Evolutionary conservation across 768 basidiomycete species (phyloP).

Genomic region (Russula virescens): DNA sequence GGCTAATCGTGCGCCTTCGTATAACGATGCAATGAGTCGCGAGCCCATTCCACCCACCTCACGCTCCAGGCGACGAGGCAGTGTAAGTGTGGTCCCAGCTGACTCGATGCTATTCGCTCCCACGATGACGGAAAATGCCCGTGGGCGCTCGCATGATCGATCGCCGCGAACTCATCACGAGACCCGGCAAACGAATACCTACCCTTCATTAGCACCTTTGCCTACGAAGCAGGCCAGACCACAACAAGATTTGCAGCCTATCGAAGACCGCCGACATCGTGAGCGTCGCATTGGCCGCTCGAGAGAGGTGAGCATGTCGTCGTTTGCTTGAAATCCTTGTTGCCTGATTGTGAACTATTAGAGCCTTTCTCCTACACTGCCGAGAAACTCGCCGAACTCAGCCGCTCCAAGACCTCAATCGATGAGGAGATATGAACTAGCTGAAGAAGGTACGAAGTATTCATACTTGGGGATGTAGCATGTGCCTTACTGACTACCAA

Average conservation of each 20-base stretch:
- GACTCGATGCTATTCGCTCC: neutral
- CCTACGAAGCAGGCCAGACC: neutral
- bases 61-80: slow-evolving; percentile 3
- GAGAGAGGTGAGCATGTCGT: neutral
- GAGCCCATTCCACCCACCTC: neutral
- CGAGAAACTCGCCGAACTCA: neutral
- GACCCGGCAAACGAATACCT: neutral
- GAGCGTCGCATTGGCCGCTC: slow-evolving; percentile 10
- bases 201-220: neutral
- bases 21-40: slow-evolving; percentile 1
- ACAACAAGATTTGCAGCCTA: slow-evolving; percentile 1
- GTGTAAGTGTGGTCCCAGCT: neutral
- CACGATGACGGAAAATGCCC: neutral
- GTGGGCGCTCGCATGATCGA: slow-evolving; percentile 4
- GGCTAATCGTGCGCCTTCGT: slow-evolving; percentile 2
- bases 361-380: neutral
- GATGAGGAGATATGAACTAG: slow-evolving; percentile 5
- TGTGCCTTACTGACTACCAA: neutral
- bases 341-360: neutral
- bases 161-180: slow-evolving; percentile 7
- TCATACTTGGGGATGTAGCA: neutral
- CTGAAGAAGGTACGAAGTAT: slow-evolving; percentile 4
- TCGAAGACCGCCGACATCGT: slow-evolving; percentile 2
- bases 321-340: neutral
- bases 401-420: slow-evolving; percentile 3